Evolutionary conservation across 345 rosid species (phyloP).

Genomic region (Eucalyptus camaldulensis): DNA sequence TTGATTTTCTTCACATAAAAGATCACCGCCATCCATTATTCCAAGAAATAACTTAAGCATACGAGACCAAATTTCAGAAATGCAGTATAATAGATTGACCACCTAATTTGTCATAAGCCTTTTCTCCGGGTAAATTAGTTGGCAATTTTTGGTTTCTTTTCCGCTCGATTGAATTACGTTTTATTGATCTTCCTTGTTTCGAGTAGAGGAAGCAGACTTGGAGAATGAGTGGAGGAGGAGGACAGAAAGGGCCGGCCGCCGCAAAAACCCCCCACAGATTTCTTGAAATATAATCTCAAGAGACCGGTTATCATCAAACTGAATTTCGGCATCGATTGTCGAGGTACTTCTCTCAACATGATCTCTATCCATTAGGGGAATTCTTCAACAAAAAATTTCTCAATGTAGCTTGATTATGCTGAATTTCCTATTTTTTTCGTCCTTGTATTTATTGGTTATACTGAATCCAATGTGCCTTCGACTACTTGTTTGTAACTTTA

Average conservation of each 20-base stretch:
- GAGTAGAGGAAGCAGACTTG: too few species aligned
- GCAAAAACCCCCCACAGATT: constrained; percentile 57
- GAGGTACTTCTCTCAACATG: constrained; percentile 27
- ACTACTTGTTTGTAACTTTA: background rate
- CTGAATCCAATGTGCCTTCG: background rate
- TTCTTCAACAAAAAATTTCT: background rate
- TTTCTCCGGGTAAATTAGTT: too few species aligned
- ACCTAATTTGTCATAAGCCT: too few species aligned
- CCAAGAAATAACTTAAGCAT: background rate
- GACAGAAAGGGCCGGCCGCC: background rate
- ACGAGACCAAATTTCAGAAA: too few species aligned
- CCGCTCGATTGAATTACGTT: too few species aligned
- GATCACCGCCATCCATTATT: background rate
- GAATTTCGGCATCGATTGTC: constrained; percentile 82
- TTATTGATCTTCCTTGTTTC: background rate
- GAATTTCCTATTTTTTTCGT: background rate
- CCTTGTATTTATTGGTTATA: background rate
- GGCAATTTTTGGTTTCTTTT: too few species aligned
- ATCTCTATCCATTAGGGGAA: background rate
- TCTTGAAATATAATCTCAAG: constrained; percentile 45
- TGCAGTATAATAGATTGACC: too few species aligned
- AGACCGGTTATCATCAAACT: constrained; percentile 88
- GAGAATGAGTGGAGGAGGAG: background rate
- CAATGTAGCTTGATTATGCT: background rate
- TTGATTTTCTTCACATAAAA: background rate